These are phyloP conservation scores for Dothistroma pini DNA, from an alignment of 2,329 filamentous ascomycete genomes.

Conservation along the genomic window DNA sequence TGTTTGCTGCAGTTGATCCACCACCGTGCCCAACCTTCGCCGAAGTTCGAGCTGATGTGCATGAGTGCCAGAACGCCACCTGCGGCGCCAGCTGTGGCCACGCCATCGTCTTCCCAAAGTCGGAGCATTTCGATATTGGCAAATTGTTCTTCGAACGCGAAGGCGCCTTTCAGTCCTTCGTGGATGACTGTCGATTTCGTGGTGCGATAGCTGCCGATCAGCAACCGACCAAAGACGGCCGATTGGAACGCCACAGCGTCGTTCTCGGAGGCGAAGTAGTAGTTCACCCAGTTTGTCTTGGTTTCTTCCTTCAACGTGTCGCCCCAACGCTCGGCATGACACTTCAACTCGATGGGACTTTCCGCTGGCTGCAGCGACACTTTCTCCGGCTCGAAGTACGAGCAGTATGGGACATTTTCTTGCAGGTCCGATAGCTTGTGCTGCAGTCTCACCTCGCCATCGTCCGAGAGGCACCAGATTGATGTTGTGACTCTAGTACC, in stretches of 20 bases:
- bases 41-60: conserved; percentile 44
- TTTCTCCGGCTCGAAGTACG: conserved; percentile 45
- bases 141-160: conserved; percentile 48
- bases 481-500: conserved; percentile 41
- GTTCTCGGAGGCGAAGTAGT: conserved; percentile 36
- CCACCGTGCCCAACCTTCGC: conserved; percentile 43
- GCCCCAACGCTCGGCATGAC: conserved; percentile 39
- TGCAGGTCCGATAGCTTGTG: conserved; percentile 41
- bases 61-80: conserved; percentile 44
- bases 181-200: conserved; percentile 45
- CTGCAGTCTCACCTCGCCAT: conserved; percentile 42
- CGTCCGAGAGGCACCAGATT: conserved; percentile 45
- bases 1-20: conserved; percentile 41
- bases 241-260: conserved; percentile 44
- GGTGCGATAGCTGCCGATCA: conserved; percentile 43
- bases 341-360: conserved; percentile 38
- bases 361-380: conserved; percentile 36
- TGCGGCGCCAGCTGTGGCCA: conserved; percentile 31
- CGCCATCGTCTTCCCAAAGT: conserved; percentile 44
- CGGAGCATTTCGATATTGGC: conserved; percentile 47
- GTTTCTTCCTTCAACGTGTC: conserved; percentile 33
- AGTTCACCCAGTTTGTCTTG: conserved; percentile 46
- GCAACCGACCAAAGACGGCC: conserved; percentile 44
- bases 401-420: conserved; percentile 45
- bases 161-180: conserved; percentile 40